These are phyloP conservation scores for Penstemon barbatus DNA, from an alignment of 257 asterid genomes.

Conservation along the genomic window DNA sequence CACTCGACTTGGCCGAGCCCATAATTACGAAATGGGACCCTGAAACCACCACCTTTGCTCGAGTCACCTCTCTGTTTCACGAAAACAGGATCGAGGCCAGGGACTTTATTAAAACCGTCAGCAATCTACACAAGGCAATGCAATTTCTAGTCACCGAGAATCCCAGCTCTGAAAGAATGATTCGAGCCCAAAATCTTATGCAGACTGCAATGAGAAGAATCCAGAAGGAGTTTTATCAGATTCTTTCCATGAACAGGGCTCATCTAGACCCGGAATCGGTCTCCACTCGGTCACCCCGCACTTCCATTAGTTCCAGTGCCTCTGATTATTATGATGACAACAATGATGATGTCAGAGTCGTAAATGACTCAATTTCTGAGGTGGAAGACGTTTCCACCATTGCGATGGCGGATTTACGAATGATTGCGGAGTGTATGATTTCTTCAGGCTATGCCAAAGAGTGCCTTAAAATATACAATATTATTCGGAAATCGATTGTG, in stretches of 20 bases:
- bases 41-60: constrained; percentile 47
- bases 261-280: constrained; percentile 84
- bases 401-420: constrained; percentile 64
- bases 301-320: constrained; percentile 51
- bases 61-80: constrained; percentile 73
- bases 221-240: constrained; percentile 86
- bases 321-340: constrained; percentile 54
- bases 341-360: constrained; percentile 37
- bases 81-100: constrained; percentile 64
- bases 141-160: constrained; percentile 50
- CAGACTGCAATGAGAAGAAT: constrained; percentile 76
- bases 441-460: constrained; percentile 70
- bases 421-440: constrained; percentile 81
- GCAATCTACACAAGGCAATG: constrained; percentile 70
- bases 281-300: constrained; percentile 64
- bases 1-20: constrained; percentile 59
- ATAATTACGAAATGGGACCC: constrained; percentile 69
- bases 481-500: constrained; percentile 74
- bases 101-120: constrained; percentile 55
- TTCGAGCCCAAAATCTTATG: constrained; percentile 71
- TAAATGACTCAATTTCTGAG: constrained; percentile 38
- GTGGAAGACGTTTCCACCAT: constrained; percentile 56
- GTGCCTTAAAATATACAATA: constrained; percentile 63
- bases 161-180: constrained; percentile 52
- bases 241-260: constrained; percentile 74